Conservation (phyloP, 169 alveolate genomes). For the Cryptosporidium baileyi region DNA sequence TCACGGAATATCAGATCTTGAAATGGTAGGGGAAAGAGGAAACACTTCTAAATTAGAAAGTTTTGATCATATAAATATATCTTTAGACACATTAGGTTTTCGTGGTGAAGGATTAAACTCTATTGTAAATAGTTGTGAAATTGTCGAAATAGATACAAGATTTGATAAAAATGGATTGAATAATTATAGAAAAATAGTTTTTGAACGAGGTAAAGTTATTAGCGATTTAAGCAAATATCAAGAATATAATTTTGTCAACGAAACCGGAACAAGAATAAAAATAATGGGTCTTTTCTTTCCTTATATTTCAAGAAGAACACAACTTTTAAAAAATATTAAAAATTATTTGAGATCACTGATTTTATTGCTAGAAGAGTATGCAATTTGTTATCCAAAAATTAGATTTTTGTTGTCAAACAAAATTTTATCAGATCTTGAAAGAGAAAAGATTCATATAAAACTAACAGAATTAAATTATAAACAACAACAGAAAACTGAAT, state of each 20-base stretch:
- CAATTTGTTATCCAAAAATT: slow-evolving; percentile 49
- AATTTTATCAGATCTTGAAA: slow-evolving; percentile 6
- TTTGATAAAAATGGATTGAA: background rate
- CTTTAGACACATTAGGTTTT: slow-evolving; percentile 92
- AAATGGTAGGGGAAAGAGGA: slow-evolving; percentile 78
- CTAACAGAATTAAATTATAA: background rate
- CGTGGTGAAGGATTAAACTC: slow-evolving; percentile 92
- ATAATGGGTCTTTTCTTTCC: slow-evolving; percentile 39
- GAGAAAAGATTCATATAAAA: slow-evolving; percentile 10
- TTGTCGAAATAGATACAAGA: slow-evolving; percentile 75
- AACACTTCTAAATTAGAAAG: slow-evolving; percentile 92
- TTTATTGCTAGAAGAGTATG: slow-evolving; percentile 42
- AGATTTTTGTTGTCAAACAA: slow-evolving; percentile 28
- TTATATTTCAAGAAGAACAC: slow-evolving; percentile 39
- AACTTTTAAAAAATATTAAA: slow-evolving; percentile 6
- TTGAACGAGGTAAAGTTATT: background rate
- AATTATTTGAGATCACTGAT: slow-evolving; percentile 47
- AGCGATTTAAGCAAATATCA: background rate
- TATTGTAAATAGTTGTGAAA: slow-evolving; percentile 75
- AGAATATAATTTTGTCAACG: background rate
- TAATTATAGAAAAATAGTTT: slow-evolving; percentile 17
- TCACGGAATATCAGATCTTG: slow-evolving; percentile 84
- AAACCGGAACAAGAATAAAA: slow-evolving; percentile 31
- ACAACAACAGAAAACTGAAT: background rate
- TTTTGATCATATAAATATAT: slow-evolving; percentile 87